Evolutionary conservation across 371 early-diverging fungal genomes (phyloP).

Genomic region (Zychaea mexicana): DNA sequence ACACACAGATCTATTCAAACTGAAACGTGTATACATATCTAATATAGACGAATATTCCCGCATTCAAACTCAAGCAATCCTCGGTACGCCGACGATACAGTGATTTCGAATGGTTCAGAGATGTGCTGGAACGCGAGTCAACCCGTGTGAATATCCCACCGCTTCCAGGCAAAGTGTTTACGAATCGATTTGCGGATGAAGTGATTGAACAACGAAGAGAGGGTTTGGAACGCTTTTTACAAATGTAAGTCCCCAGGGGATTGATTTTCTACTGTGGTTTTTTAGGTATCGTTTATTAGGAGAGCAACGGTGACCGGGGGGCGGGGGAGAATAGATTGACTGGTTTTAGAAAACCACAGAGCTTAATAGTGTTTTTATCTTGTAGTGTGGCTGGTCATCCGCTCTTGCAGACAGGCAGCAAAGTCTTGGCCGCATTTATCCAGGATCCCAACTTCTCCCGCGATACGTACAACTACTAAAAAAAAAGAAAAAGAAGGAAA

Average conservation of each 20-base stretch:
- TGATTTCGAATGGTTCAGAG: constrained; percentile 98
- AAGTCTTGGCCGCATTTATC: constrained; percentile 92
- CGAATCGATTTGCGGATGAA: constrained; percentile 92
- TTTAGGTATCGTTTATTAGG: neutral
- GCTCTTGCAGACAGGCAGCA: constrained; percentile 95
- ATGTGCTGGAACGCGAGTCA: constrained; percentile 90
- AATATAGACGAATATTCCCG: constrained; percentile 93
- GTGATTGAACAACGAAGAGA: constrained; percentile 92
- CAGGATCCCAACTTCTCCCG: constrained; percentile 89
- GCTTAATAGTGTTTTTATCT: neutral
- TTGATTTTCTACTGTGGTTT: neutral
- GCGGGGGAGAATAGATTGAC: no score
- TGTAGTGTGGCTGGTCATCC: constrained; percentile 94
- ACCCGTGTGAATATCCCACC: constrained; percentile 93
- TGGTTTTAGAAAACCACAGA: no score
- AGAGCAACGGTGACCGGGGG: no score
- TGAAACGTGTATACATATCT: neutral
- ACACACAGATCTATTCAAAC: no score
- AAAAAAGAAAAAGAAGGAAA: neutral
- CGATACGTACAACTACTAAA: constrained; percentile 73
- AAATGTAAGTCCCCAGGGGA: constrained; percentile 84
- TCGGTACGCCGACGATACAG: constrained; percentile 92
- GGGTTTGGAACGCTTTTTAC: constrained; percentile 93
- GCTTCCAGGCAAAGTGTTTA: constrained; percentile 96
- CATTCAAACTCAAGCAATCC: constrained; percentile 88